Evolutionary conservation across 2,329 filamentous ascomycete genomes (phyloP).

Genomic region (Phaeomoniella chlamydospora): DNA sequence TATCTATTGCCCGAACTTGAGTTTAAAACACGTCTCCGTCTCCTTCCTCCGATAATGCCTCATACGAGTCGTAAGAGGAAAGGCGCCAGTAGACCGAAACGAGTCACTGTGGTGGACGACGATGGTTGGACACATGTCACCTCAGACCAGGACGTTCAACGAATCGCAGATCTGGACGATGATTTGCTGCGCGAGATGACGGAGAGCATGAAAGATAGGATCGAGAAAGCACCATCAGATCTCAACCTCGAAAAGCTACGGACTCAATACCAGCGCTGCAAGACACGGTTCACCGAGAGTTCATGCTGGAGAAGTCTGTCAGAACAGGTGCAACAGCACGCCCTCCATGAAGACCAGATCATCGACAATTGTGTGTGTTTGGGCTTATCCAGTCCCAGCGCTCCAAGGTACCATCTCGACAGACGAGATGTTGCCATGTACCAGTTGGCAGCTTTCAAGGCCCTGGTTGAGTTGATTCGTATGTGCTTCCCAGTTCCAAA

Average conservation of each 20-base stretch:
- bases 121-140: not conserved
- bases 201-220: not conserved
- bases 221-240: not conserved
- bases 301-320: not conserved
- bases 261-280: not conserved
- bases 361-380: not conserved
- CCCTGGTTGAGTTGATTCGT: not conserved
- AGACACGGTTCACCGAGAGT: not conserved
- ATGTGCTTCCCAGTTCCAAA: too few species aligned
- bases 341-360: not conserved
- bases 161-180: not conserved
- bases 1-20: too few species aligned
- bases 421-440: not conserved
- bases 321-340: not conserved
- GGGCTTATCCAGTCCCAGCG: not conserved
- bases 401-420: not conserved
- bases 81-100: constrained; percentile 22
- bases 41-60: constrained; percentile 27
- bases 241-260: not conserved
- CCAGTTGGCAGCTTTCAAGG: not conserved
- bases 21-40: not conserved
- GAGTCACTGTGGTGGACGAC: constrained; percentile 8
- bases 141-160: not conserved
- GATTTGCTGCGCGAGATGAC: not conserved
- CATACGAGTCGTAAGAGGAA: constrained; percentile 42